Evolutionary conservation across 1,284 basidiomycete species (phyloP).

Genomic region (Rhodotorula sp.): DNA sequence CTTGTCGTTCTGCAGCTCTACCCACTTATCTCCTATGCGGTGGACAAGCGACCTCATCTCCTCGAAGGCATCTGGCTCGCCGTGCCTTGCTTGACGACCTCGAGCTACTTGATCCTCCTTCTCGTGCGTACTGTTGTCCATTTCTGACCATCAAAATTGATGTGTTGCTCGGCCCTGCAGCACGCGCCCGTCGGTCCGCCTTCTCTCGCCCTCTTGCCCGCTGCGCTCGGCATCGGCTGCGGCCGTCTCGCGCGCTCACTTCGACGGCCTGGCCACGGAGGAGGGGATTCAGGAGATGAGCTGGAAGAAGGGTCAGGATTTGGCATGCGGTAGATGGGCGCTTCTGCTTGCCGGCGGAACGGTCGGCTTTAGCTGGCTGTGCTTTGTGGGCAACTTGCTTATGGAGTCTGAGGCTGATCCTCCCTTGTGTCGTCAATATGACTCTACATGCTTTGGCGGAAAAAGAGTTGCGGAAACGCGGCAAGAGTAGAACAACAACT

Average conservation of each 20-base stretch:
- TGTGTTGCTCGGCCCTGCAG: background rate
- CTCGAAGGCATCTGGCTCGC: constrained; percentile 14
- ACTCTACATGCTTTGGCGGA: too few species aligned
- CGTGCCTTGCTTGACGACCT: constrained; percentile 6
- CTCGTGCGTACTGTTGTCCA: background rate
- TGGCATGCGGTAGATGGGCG: background rate
- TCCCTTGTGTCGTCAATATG: too few species aligned
- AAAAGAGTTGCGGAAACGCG: too few species aligned
- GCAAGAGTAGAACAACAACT: background rate
- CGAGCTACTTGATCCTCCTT: constrained; percentile 5
- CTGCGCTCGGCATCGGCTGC: constrained; percentile 20
- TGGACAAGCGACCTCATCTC: constrained; percentile 18
- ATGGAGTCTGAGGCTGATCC: background rate
- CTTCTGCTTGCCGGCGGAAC: background rate
- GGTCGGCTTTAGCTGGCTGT: constrained; percentile 3
- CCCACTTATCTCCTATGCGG: constrained; percentile 12
- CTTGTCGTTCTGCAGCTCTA: constrained; percentile 8
- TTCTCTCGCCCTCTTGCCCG: constrained; percentile 12
- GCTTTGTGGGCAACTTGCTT: constrained; percentile 9
- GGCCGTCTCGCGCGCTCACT: background rate
- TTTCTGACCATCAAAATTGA: too few species aligned
- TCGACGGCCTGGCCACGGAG: background rate
- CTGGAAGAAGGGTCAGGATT: background rate
- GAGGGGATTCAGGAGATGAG: background rate
- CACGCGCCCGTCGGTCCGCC: constrained; percentile 15